Conservation (phyloP, 2,329 filamentous ascomycete species). For the Neopestalotiopsis rosae region DNA sequence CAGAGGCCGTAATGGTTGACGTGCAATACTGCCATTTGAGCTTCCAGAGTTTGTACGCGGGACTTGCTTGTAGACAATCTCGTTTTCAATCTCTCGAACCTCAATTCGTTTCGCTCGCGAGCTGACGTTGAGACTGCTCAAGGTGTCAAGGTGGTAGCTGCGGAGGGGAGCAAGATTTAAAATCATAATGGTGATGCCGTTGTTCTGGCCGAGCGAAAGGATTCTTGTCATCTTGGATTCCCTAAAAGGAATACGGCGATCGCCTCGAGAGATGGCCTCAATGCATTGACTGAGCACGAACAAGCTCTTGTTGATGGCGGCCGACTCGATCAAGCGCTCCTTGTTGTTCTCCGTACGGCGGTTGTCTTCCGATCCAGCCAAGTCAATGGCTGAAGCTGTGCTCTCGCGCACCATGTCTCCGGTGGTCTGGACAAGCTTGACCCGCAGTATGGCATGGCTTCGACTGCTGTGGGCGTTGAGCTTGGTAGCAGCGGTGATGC, state of each 20-base stretch:
- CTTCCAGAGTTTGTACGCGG: slow-evolving; percentile 54
- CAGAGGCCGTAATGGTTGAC: slow-evolving; percentile 82
- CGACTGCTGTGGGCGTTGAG: slow-evolving; percentile 90
- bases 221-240: slow-evolving; percentile 99
- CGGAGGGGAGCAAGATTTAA: slow-evolving; percentile 90
- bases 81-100: slow-evolving; percentile 93
- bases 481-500: slow-evolving; percentile 89
- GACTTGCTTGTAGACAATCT: slow-evolving; percentile 83
- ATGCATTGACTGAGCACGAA: slow-evolving; percentile 96
- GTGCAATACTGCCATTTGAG: slow-evolving; percentile 46
- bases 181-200: slow-evolving; percentile 95
- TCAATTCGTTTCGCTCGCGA: slow-evolving; percentile 97
- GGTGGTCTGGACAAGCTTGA: slow-evolving; percentile 82
- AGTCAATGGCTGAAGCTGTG: slow-evolving; percentile 90
- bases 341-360: slow-evolving; percentile 91
- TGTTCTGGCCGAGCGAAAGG: slow-evolving; percentile 89
- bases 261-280: slow-evolving; percentile 82
- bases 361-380: slow-evolving; percentile 96
- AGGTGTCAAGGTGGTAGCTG: slow-evolving; percentile 90
- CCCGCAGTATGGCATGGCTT: slow-evolving; percentile 88
- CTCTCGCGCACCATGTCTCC: slow-evolving; percentile 73
- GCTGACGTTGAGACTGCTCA: slow-evolving; percentile 93
- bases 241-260: slow-evolving; percentile 84
- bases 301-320: slow-evolving; percentile 95
- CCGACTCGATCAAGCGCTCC: slow-evolving; percentile 90